phyloP scores from a whole-genome alignment of 768 basidiomycete genomes.

The Leccinum fibrillosum region DNA sequence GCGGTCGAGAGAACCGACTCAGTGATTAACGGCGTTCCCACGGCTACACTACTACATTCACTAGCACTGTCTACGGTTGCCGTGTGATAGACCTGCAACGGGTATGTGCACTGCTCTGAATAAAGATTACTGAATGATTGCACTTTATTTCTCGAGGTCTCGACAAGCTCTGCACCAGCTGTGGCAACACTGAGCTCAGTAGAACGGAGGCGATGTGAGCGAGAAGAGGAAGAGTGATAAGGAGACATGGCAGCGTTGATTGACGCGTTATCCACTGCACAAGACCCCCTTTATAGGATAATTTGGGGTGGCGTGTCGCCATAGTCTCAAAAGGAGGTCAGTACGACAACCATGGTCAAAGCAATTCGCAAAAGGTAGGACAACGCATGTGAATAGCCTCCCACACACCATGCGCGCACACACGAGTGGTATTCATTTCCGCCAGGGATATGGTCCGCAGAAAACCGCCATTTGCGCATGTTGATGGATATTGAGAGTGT shows the following conservation, averaged over 20 bases:
- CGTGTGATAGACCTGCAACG: slow-evolving; percentile 9
- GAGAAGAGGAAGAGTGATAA: neutral
- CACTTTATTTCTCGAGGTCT: neutral
- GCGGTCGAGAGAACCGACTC: neutral
- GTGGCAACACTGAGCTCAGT: neutral
- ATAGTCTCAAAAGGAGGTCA: slow-evolving; percentile 3
- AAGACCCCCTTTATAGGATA: slow-evolving; percentile 5
- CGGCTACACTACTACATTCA: slow-evolving; percentile 1
- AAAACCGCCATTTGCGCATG: neutral
- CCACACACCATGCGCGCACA: slow-evolving; percentile 5
- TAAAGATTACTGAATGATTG: neutral
- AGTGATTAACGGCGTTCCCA: slow-evolving; percentile 13
- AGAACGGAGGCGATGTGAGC: neutral
- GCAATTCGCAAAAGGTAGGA: slow-evolving; percentile 7
- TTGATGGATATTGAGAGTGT: neutral
- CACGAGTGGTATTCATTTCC: slow-evolving; percentile 1
- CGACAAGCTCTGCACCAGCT: neutral
- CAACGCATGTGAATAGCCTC: slow-evolving; percentile 6
- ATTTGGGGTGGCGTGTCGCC: slow-evolving; percentile 6
- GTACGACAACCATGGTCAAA: slow-evolving; percentile 8
- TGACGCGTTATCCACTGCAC: neutral
- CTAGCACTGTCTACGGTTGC: slow-evolving; percentile 2
- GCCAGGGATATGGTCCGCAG: neutral
- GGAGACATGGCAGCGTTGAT: slow-evolving; percentile 2
- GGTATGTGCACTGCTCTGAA: slow-evolving; percentile 3